A percentile compares a stretch with the other conserved stretches of the same genome.
Conservation (phyloP, 441 rosid species). For the Sinapis alba region DNA sequence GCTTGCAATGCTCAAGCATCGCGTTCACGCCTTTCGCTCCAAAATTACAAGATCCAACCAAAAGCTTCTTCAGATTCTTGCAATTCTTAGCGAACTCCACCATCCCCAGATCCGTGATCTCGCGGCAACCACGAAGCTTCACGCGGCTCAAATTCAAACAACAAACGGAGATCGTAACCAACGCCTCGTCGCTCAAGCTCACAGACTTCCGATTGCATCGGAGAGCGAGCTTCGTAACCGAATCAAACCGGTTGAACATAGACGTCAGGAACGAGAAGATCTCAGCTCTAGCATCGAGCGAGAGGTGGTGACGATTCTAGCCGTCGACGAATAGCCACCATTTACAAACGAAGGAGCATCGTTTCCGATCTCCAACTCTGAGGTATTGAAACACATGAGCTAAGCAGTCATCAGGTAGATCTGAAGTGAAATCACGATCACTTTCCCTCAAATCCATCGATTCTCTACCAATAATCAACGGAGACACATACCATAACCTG, state of each 20-base stretch:
- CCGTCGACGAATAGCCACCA: slow-evolving; percentile 83
- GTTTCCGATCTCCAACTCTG: slow-evolving; percentile 57
- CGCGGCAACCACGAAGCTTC: slow-evolving; percentile 72
- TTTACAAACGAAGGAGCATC: slow-evolving; percentile 64
- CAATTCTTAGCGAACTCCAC: slow-evolving; percentile 49
- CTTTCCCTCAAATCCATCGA: slow-evolving; percentile 5
- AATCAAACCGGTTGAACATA: slow-evolving; percentile 53
- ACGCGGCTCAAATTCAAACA: slow-evolving; percentile 53
- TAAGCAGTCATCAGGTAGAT: slow-evolving; percentile 76
- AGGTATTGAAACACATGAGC: slow-evolving; percentile 69
- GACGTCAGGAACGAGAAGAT: slow-evolving; percentile 40
- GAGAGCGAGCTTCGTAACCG: slow-evolving; percentile 54
- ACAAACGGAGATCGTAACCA: slow-evolving; percentile 47
- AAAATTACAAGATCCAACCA: slow-evolving; percentile 56
- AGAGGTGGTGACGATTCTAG: slow-evolving; percentile 53
- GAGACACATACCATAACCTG: slow-evolving; percentile 17
- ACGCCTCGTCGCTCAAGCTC: slow-evolving; percentile 53
- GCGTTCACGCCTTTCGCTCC: slow-evolving; percentile 60
- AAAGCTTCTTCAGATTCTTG: slow-evolving; percentile 47
- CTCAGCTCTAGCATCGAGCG: slow-evolving; percentile 52
- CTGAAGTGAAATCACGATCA: slow-evolving; percentile 45
- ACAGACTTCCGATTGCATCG: slow-evolving; percentile 56
- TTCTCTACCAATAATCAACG: slow-evolving; percentile 8
- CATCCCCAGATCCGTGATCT: slow-evolving; percentile 58
- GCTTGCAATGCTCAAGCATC: slow-evolving; percentile 49